Percentiles rank a stretch among this genome's conserved stretches.
Evolutionary conservation across 2,329 filamentous ascomycete genomes (phyloP).

Genomic region (Dactylellina drechsleri): DNA sequence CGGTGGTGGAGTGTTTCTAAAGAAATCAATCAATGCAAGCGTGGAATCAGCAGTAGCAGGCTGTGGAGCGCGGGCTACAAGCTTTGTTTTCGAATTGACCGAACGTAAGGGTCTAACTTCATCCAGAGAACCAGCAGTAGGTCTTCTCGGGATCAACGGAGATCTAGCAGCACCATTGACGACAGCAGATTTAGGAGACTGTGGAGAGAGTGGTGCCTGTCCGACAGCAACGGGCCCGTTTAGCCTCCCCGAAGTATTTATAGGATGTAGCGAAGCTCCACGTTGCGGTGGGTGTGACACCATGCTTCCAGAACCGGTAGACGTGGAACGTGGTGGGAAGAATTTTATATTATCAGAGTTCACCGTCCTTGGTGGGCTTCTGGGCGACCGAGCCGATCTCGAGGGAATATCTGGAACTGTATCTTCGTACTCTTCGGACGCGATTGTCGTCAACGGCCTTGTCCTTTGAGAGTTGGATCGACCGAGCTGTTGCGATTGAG

Average conservation of each 20-base stretch:
- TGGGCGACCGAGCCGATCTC: constrained; percentile 24
- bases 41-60: constrained; percentile 72
- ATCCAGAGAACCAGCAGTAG: constrained; percentile 30
- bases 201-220: constrained; percentile 42
- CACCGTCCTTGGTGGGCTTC: constrained; percentile 24
- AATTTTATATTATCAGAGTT: constrained; percentile 46
- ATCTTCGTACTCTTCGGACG: constrained; percentile 47
- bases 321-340: constrained; percentile 50
- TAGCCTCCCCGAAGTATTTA: constrained; percentile 30
- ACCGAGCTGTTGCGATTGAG: constrained; percentile 20
- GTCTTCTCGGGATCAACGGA: constrained; percentile 40
- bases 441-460: constrained; percentile 44
- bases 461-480: constrained; percentile 45
- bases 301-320: constrained; percentile 41
- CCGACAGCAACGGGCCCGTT: constrained; percentile 20
- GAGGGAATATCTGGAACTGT: constrained; percentile 50
- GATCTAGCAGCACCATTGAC: constrained; percentile 23
- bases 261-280: constrained; percentile 42
- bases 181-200: constrained; percentile 36
- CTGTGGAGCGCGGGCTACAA: constrained; percentile 77
- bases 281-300: constrained; percentile 35
- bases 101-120: constrained; percentile 35
- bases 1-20: constrained; percentile 73
- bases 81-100: constrained; percentile 55
- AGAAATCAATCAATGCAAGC: constrained; percentile 93